Evolutionary conservation across 78 protist genomes (phyloP).

Genomic region (Guillardia theta): DNA sequence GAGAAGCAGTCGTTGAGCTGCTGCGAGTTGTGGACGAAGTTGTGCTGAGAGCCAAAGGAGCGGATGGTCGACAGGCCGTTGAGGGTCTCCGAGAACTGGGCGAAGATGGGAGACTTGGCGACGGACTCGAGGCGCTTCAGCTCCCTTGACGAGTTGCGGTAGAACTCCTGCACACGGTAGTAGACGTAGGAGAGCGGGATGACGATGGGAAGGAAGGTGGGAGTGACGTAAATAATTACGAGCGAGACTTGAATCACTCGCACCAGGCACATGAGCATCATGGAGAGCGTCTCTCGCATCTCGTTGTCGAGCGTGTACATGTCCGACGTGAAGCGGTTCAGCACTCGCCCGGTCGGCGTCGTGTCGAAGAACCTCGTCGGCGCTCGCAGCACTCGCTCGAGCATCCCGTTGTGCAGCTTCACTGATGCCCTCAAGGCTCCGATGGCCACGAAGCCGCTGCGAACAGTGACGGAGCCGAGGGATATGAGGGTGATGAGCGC

Average conservation of each 20-base stretch:
- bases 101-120: constrained; percentile 45
- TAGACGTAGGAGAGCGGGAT: constrained; percentile 69
- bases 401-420: constrained; percentile 41
- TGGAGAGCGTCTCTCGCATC: constrained; percentile 5
- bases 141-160: constrained; percentile 71
- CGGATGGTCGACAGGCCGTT: constrained; percentile 90
- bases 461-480: not conserved
- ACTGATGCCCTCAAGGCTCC: not conserved
- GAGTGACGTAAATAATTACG: constrained; percentile 58
- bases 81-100: constrained; percentile 80
- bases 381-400: constrained; percentile 68
- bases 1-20: constrained; percentile 53
- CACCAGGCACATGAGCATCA: not conserved
- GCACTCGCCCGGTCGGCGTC: constrained; percentile 95
- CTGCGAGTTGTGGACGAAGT: constrained; percentile 17
- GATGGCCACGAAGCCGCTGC: not conserved
- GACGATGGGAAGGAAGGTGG: constrained; percentile 58
- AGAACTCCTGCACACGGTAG: constrained; percentile 69
- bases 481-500: not conserved
- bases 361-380: constrained; percentile 95
- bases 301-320: constrained; percentile 31
- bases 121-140: constrained; percentile 64
- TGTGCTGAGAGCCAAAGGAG: constrained; percentile 20
- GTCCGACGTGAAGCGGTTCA: constrained; percentile 90
- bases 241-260: constrained; percentile 42